Base-by-base conservation (phyloP, 495 filamentous ascomycete genomes). In the Daldinia grandis region DNA sequence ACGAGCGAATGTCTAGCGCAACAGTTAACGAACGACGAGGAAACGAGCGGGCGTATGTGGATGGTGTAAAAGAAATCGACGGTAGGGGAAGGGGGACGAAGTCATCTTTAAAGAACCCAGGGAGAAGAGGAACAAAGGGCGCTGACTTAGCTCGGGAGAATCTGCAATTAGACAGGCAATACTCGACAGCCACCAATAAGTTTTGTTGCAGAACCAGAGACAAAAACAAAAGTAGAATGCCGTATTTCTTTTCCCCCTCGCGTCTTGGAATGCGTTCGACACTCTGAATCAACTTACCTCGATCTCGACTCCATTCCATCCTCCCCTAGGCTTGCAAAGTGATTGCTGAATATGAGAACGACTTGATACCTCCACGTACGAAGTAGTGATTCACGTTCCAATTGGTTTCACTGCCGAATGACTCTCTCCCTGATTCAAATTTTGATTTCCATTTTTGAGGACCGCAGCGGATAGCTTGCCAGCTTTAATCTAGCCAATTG, bases 91-190 rank as follows among this genome's bases (percentile, higher is more conserved):
- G 24, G 55, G 66, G 37, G 62, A 54, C 47, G 55, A n/a, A 50
- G 56, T 40, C 9, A 58, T 33, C 50, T 76, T 76, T 76, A 73
- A 76, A 66, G 70, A 69, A 30, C 15, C 19, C 15, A 50, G 58
- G 59, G 58, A 44, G 51, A 57, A 21, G 28, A 51, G 53, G 63
- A 57, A 68, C 44, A 66, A 68, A 75, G 62, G 60, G 51, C 42
- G 62, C 15, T 54, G 60, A 37, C 69, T 66, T 40, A 35, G 37
- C 37, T 56, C 44, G 27, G 24, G 60, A 66, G 66, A 74, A 69
- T 73, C 63, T 66, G 74, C 37, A 78, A 75, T 78, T 58, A 74
- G 58, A 76, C 76, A 76, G 64, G 37, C 71, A 76, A 76, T 59
- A 49, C 62, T 40, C 59, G 19, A 55, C 47, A 33, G 55, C 69